phyloP scores from a whole-genome alignment of 2,329 filamentous ascomycete species.

The Fusarium denticulatum region DNA sequence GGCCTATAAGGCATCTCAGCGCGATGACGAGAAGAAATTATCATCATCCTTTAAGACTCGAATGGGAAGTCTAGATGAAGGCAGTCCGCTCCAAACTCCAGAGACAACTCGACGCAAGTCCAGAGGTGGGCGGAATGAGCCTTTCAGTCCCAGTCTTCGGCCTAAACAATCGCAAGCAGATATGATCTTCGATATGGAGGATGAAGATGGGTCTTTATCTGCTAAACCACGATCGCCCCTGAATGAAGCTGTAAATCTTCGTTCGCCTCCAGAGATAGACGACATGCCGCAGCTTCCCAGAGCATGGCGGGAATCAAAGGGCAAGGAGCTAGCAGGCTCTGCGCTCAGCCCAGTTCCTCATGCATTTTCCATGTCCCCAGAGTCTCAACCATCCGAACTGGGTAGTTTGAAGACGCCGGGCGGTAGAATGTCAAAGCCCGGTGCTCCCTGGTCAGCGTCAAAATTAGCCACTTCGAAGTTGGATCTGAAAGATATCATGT shows the following conservation, averaged over 20 bases:
- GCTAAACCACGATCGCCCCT: conserved; percentile 45
- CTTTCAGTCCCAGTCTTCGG: conserved; percentile 73
- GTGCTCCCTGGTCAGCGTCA: conserved; percentile 61
- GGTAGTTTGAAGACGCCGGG: conserved; percentile 1
- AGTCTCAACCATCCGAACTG: conserved; percentile 13
- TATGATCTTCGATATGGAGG: conserved; percentile 95
- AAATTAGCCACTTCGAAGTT: conserved; percentile 70
- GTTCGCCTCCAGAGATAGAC: conserved; percentile 41
- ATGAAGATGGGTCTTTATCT: conserved; percentile 63
- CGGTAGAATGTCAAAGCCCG: conserved; percentile 25
- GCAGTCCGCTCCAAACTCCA: conserved; percentile 50
- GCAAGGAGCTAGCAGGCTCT: conserved; percentile 34
- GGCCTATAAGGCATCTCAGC: conserved; percentile 70
- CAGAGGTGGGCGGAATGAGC: conserved; percentile 61
- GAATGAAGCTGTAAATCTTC: conserved; percentile 27
- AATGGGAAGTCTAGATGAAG: conserved; percentile 73
- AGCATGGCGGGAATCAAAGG: conserved; percentile 46
- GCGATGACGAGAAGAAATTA: conserved; percentile 71
- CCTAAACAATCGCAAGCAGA: conserved; percentile 76
- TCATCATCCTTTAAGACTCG: conserved; percentile 70
- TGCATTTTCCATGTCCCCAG: conserved; percentile 35
- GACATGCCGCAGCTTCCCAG: conserved; percentile 45
- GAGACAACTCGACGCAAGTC: conserved; percentile 60
- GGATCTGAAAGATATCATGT: conserved; percentile 81
- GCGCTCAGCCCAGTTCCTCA: conserved; percentile 20